phyloP scores from a whole-genome alignment of 164 flowering plant genomes.

The Vitis amurensis region DNA sequence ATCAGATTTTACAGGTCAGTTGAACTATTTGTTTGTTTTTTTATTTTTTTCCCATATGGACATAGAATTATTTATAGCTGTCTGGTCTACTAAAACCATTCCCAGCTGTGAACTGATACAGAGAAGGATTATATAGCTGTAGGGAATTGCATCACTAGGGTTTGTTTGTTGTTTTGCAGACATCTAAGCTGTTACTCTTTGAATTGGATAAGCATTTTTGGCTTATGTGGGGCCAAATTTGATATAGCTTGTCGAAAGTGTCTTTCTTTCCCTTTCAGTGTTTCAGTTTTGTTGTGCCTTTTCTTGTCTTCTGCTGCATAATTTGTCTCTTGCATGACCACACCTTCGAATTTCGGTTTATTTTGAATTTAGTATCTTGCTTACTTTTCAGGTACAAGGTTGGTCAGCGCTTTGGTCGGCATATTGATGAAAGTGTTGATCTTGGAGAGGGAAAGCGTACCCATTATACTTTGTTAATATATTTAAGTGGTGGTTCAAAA shows the following conservation, averaged over 20 bases:
- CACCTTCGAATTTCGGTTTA: background rate
- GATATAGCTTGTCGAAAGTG: background rate
- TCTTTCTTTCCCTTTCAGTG: background rate
- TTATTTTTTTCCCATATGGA: background rate
- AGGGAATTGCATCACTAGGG: background rate
- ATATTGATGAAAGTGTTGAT: conserved; percentile 92
- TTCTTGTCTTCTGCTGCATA: too few relatives aligned
- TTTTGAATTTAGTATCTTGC: background rate
- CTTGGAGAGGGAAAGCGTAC: conserved; percentile 74
- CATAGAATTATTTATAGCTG: background rate
- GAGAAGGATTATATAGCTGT: background rate
- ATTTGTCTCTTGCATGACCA: too few relatives aligned
- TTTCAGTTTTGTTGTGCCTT: background rate
- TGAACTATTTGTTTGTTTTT: background rate
- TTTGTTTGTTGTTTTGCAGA: background rate
- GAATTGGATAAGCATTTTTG: background rate
- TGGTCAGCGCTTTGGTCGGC: conserved; percentile 89
- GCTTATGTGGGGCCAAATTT: background rate
- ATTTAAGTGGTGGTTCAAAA: conserved; percentile 65
- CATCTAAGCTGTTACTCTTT: background rate
- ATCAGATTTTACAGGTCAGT: conserved; percentile 88
- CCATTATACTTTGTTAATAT: conserved; percentile 77
- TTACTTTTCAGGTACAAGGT: conserved; percentile 63
- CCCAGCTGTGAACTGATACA: background rate
- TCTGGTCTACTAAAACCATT: background rate